A percentile compares a stretch with the other conserved stretches of the same genome.
These are phyloP conservation scores for Solanum hybrid DNA, from an alignment of 305 asterid genomes.

Conservation along the genomic window DNA sequence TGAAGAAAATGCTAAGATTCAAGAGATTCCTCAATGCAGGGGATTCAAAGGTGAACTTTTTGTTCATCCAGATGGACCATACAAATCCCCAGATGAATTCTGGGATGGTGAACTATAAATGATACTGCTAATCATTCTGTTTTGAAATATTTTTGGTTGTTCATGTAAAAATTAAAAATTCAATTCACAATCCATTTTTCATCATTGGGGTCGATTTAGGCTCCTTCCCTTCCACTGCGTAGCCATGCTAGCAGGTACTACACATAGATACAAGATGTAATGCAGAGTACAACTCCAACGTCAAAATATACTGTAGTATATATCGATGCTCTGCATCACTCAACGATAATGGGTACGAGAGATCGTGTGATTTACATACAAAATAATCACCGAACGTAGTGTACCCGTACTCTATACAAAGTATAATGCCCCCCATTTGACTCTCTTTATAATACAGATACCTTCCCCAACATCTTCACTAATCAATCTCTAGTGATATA, in stretches of 20 bases:
- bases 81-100: conserved; percentile 21
- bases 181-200: no score
- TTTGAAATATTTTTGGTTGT: no score
- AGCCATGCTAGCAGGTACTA: not conserved
- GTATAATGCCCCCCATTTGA: not conserved
- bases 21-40: conserved; percentile 22
- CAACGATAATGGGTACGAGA: not conserved
- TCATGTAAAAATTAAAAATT: no score
- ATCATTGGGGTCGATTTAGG: no score
- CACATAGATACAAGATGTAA: not conserved
- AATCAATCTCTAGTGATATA: not conserved
- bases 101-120: conserved; percentile 34
- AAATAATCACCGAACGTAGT: not conserved
- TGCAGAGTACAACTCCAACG: not conserved
- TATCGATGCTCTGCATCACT: not conserved
- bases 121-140: no score
- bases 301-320: not conserved
- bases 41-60: not conserved
- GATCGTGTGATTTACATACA: conserved; percentile 6
- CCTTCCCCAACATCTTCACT: not conserved
- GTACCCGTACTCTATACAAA: not conserved
- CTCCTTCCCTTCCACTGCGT: not conserved
- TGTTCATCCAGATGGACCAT: conserved; percentile 17
- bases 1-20: conserved; percentile 17
- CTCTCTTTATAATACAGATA: not conserved